Evolutionary conservation across 2,329 filamentous ascomycete genomes (phyloP).

Genomic region (Cryoendolithus antarcticus): DNA sequence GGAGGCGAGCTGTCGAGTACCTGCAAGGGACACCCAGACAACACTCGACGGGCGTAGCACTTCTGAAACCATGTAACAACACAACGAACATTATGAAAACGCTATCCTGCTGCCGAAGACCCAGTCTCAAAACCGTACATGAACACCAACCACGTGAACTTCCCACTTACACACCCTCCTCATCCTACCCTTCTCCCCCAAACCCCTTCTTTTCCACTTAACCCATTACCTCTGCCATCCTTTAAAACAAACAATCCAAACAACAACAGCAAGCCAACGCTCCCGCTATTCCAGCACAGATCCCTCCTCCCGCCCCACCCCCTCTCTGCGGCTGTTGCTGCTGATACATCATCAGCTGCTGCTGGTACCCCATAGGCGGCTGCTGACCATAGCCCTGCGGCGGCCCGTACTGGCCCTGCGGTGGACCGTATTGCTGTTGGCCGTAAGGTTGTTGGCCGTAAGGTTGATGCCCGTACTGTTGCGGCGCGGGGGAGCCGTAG

Average conservation of each 20-base stretch:
- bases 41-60: no score
- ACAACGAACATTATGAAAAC: no score
- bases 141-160: no score
- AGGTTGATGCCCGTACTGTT: slow-evolving; percentile 5
- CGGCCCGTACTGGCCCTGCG: not conserved
- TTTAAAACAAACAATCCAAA: slow-evolving; percentile 32
- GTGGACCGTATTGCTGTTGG: slow-evolving; percentile 2
- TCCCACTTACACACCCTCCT: no score
- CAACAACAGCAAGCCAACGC: slow-evolving; percentile 40
- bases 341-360: slow-evolving; percentile 23
- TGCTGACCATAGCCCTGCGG: slow-evolving; percentile 8
- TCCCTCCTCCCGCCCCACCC: slow-evolving; percentile 20
- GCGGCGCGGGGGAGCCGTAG: slow-evolving; percentile 8
- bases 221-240: not conserved
- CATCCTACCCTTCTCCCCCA: no score
- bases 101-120: no score
- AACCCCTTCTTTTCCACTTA: no score
- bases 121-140: no score
- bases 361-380: slow-evolving; percentile 27
- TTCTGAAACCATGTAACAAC: no score
- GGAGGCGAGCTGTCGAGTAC: no score
- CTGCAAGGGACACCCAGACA: no score
- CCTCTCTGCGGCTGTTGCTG: slow-evolving; percentile 24
- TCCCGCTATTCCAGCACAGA: slow-evolving; percentile 36
- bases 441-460: slow-evolving; percentile 4